These are phyloP conservation scores for Pseudogymnoascus sp. DNA, from an alignment of 2,329 filamentous ascomycete genomes.

Conservation along the genomic window DNA sequence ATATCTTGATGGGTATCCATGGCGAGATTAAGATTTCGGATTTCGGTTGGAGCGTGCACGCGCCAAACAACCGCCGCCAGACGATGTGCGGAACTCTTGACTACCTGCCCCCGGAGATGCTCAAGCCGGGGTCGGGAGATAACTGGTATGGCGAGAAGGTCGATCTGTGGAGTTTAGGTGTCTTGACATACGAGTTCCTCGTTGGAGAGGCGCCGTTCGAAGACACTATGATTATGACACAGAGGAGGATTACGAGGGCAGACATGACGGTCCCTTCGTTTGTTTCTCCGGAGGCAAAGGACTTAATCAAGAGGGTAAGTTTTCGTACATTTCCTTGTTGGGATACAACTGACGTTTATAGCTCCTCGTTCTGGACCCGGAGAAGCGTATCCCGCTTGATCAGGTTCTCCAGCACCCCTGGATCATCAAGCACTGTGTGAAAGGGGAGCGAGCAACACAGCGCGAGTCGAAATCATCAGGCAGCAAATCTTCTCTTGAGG, in stretches of 20 bases:
- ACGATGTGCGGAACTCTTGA: slow-evolving; percentile 97
- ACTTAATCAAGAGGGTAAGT: slow-evolving; percentile 82
- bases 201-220: slow-evolving; percentile 96
- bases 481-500: slow-evolving; percentile 23
- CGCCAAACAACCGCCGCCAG: slow-evolving; percentile 84
- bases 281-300: slow-evolving; percentile 81
- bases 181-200: slow-evolving; percentile 92
- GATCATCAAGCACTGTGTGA: slow-evolving; percentile 85
- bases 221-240: slow-evolving; percentile 90
- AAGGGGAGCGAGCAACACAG: slow-evolving; percentile 35
- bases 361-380: slow-evolving; percentile 86
- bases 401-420: slow-evolving; percentile 86
- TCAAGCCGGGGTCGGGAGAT: slow-evolving; percentile 70
- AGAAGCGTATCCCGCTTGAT: slow-evolving; percentile 84
- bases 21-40: slow-evolving; percentile 98
- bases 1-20: slow-evolving; percentile 91
- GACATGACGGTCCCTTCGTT: slow-evolving; percentile 92
- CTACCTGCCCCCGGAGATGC: slow-evolving; percentile 97
- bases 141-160: slow-evolving; percentile 95
- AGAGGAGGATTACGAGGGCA: slow-evolving; percentile 75
- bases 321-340: too few relatives aligned
- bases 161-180: slow-evolving; percentile 91
- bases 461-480: slow-evolving; percentile 29
- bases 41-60: slow-evolving; percentile 97
- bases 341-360: slow-evolving; percentile 30